Base-by-base conservation (phyloP, 2,329 filamentous ascomycete species). In the Hymenoscyphus fructigenus region DNA sequence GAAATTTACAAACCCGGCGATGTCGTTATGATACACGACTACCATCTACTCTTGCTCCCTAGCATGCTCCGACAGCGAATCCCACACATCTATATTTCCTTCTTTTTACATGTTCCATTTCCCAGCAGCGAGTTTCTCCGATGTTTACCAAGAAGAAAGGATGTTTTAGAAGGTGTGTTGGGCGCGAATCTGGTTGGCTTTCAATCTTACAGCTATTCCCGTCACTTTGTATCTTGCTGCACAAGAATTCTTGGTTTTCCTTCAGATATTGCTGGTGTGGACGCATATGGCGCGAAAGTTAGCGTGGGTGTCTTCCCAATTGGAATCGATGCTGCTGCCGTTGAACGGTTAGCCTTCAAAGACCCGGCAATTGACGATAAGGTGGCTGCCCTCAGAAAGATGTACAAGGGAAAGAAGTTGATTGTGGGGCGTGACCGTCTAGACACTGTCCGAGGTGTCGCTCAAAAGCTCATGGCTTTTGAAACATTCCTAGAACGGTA, bases 381-480 rank as follows among this genome's bases (percentile, higher is more conserved):
- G 65, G 84, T 93, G 75, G 79, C 84, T 62, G 88, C 86, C 0
- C 86, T 97, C 61, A 88, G 87, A 73, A 85, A 89, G 68, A 80
- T 95, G 71, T 97, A 97, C 75, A 84, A 84, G n/a, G 93, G 89
- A 66, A 96, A 94, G 80, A 96, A 96, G 79, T 90, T 98, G 72
- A 97, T 98, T 71, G 93, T 98, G 63, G 94, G 94, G 12, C 88
- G 94, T 71, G 94, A 98, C 77, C 89, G 94, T n/a, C 81, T 98
- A 60, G 94, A 98, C 77, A 94, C 91, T 72, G 92, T 96, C 56
- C 87, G 93, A 67, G 94, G 95, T 74, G 93, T 98, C 15, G 89
- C 92, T n/a, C 94, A 97, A 78, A 98, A 98, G 79, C 83, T 98
- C 36, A 91, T 96, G 80, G 94, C 93, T 0, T 98, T 97, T 76